These are phyloP conservation scores for Parafenestella ontariensis DNA, from an alignment of 2,329 filamentous ascomycete genomes.

Conservation along the genomic window DNA sequence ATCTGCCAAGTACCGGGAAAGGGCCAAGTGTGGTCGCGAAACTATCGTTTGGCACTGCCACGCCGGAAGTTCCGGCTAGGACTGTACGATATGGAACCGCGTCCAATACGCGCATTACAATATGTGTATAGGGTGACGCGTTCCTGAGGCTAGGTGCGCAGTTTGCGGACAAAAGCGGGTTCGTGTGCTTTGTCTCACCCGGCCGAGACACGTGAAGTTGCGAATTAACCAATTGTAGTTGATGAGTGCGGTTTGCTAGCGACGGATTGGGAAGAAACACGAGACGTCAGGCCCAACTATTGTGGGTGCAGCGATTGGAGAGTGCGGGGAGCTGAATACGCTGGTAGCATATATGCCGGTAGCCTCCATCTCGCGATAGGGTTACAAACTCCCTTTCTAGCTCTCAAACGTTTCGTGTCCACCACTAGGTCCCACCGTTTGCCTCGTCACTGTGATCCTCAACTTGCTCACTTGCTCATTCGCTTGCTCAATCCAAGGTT, in stretches of 20 bases:
- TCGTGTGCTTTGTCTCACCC: not conserved
- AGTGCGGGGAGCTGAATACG: not conserved
- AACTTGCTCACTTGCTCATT: slow-evolving; percentile 1
- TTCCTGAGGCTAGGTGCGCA: not conserved
- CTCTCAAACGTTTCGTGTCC: not conserved
- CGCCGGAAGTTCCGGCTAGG: not conserved
- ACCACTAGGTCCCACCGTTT: not conserved
- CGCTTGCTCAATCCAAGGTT: slow-evolving; percentile 7
- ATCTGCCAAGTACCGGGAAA: not conserved
- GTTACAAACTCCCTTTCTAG: not conserved
- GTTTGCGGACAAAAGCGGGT: not conserved
- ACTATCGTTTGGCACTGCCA: not conserved
- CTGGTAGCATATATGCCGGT: not conserved
- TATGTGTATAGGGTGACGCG: not conserved
- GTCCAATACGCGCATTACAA: not conserved
- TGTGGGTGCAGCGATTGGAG: not conserved
- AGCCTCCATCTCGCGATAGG: not conserved
- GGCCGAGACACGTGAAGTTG: not conserved
- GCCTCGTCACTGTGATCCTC: slow-evolving; percentile 7
- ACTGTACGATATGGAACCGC: not conserved
- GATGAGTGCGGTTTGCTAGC: not conserved
- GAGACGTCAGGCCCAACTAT: not conserved
- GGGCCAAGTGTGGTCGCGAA: not conserved
- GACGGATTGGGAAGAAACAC: not conserved
- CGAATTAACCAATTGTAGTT: not conserved